These are phyloP conservation scores for Phytophthora constricta DNA, from an alignment of 352 stramenopile genomes.

Conservation along the genomic window DNA sequence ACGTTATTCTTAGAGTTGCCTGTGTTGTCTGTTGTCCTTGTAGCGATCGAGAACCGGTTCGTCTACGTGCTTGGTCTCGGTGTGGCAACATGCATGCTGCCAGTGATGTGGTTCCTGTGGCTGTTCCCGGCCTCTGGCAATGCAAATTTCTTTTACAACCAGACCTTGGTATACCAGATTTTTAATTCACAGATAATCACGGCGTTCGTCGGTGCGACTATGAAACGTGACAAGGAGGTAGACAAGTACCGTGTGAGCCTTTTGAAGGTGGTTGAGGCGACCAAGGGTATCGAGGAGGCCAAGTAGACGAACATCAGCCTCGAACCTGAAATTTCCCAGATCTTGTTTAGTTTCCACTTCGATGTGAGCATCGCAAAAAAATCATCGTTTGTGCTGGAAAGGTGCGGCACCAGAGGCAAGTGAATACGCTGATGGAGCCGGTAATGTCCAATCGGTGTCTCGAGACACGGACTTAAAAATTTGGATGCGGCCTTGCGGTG, in stretches of 20 bases:
- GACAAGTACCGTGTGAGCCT: constrained; percentile 50
- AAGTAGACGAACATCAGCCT: constrained; percentile 12
- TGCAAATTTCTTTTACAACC: constrained; percentile 92
- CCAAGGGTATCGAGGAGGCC: constrained; percentile 16
- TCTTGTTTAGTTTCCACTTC: not conserved
- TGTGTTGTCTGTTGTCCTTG: not conserved
- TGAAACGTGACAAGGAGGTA: constrained; percentile 88
- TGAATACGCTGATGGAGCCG: constrained; percentile 26
- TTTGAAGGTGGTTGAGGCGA: constrained; percentile 20
- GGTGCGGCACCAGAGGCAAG: constrained; percentile 36
- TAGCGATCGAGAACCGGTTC: constrained; percentile 82
- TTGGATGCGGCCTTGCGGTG: constrained; percentile 41
- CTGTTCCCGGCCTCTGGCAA: constrained; percentile 85
- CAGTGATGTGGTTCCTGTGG: constrained; percentile 91
- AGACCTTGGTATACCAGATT: constrained; percentile 88
- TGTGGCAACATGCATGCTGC: constrained; percentile 76
- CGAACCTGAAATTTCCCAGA: not conserved
- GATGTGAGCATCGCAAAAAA: not conserved
- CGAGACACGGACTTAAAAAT: constrained; percentile 19
- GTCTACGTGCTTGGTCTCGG: constrained; percentile 73
- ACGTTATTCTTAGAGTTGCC: not conserved
- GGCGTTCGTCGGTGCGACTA: constrained; percentile 77
- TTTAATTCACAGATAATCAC: constrained; percentile 82
- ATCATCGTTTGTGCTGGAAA: constrained; percentile 51
- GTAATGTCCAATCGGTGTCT: constrained; percentile 13